Evolutionary conservation across 75 land plant genomes (phyloP), one percentile per base, ranked within the genome.

Genomic region (Picea sitchensis): DNA sequence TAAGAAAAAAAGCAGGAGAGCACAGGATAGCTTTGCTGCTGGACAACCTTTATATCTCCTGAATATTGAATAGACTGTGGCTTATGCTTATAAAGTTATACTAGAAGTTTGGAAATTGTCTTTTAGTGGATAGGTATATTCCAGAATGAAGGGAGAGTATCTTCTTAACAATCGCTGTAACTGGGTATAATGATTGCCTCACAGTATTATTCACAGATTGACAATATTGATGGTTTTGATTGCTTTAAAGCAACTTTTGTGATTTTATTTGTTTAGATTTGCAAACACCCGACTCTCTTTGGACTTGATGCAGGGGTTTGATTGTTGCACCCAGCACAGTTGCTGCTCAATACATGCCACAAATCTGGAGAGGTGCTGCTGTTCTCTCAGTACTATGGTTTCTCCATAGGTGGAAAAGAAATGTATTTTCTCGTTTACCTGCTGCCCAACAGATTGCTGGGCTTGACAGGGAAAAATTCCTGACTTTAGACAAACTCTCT

Each of bases 371-470:
- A 58, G 99, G 95, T 13, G 90, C 93, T 60, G 76, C 83, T 82
- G 87, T 91, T 59, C 41, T 95, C 36, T 85, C 96, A 36, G 23
- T 91, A 54, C 81, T 96, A 1, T 96, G 99, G 99, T 96, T 96
- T 87, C 83, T 93, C 36, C 84, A 95, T 69, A 86, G 94, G 26
- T 96, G 98, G 99, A 96, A 96, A 77, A 90, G 91, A 79, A 91
- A 86, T 80, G 80, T 87, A 8, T 85, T 96, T 80, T 41, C 87
- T 61, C 87, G 92, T 54, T 65, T 85, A 2, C 59, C 90, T 78
- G 64, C 88, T 17, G 61, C 64, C 65, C 78, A 81, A 81, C 81
- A 47, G 51, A 14, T 87, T 36, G 76, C 65, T 31, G 79, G 72
- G 18, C 67, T 77, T 80, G 92, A 93, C 79, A 85, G 85, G 63